These are phyloP conservation scores for Alternaria rosae DNA, from an alignment of 2,329 filamentous ascomycete species.

Conservation along the genomic window DNA sequence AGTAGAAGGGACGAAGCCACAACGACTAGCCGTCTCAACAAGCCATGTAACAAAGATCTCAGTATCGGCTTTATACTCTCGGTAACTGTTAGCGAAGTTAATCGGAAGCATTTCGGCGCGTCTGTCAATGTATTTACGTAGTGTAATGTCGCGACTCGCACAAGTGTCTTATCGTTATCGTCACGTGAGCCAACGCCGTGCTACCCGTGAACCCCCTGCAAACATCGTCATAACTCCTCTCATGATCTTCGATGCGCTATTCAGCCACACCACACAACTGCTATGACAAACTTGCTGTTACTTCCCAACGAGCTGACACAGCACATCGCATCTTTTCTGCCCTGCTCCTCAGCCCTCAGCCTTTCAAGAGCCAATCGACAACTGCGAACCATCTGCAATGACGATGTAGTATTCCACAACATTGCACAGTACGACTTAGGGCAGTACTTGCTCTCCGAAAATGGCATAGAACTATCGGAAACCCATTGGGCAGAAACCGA, in stretches of 20 bases:
- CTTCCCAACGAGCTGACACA: constrained; percentile 33
- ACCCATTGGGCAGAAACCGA: constrained; percentile 19
- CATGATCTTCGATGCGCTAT: neutral
- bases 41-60: neutral
- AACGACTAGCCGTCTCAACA: neutral
- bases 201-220: neutral
- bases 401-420: constrained; percentile 24
- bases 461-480: neutral
- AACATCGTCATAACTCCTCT: neutral
- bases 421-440: constrained; percentile 16
- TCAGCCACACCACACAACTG: neutral
- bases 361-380: constrained; percentile 21
- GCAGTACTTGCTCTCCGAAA: neutral
- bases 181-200: neutral
- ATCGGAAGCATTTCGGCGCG: neutral
- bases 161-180: neutral
- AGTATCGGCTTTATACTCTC: neutral
- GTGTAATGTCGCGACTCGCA: neutral
- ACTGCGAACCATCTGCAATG: constrained; percentile 22
- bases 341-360: constrained; percentile 24
- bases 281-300: neutral
- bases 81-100: neutral
- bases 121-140: neutral
- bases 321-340: constrained; percentile 24
- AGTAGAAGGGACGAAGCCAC: neutral